Evolutionary conservation across 768 basidiomycete species (phyloP).

Genomic region (Boletus insuetus): DNA sequence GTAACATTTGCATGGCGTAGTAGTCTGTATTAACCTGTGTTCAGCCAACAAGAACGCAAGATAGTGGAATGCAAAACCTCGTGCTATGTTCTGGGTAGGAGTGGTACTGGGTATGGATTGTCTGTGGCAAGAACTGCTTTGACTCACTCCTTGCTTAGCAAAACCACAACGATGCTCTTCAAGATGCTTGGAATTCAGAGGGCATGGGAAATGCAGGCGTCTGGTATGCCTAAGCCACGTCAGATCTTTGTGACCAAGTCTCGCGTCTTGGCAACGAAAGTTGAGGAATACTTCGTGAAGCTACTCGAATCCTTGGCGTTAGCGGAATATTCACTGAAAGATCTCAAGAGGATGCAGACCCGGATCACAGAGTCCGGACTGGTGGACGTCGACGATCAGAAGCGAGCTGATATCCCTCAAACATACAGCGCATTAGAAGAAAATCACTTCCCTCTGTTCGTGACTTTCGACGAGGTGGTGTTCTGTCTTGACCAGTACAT

Average conservation of each 20-base stretch:
- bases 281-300: slow-evolving; percentile 60
- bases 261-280: slow-evolving; percentile 60
- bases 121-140: not conserved
- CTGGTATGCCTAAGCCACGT: slow-evolving; percentile 45
- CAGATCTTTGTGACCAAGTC: slow-evolving; percentile 77
- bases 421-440: slow-evolving; percentile 56
- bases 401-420: slow-evolving; percentile 34
- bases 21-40: slow-evolving; percentile 11
- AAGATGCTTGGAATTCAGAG: slow-evolving; percentile 70
- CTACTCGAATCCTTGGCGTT: slow-evolving; percentile 44
- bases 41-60: slow-evolving; percentile 46
- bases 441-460: slow-evolving; percentile 65
- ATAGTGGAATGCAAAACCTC: slow-evolving; percentile 60
- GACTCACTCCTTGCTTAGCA: slow-evolving; percentile 36
- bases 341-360: slow-evolving; percentile 34
- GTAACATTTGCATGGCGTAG: not conserved
- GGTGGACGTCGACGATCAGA: slow-evolving; percentile 34
- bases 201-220: slow-evolving; percentile 40
- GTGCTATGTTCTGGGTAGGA: slow-evolving; percentile 66
- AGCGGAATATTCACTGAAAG: slow-evolving; percentile 34
- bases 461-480: slow-evolving; percentile 61
- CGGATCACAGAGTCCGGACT: slow-evolving; percentile 26
- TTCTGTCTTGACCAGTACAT: not conserved
- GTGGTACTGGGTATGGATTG: slow-evolving; percentile 61
- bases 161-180: slow-evolving; percentile 76